These are phyloP conservation scores for Fusarium paranaense DNA, from an alignment of 2,329 filamentous ascomycete species.

Conservation along the genomic window DNA sequence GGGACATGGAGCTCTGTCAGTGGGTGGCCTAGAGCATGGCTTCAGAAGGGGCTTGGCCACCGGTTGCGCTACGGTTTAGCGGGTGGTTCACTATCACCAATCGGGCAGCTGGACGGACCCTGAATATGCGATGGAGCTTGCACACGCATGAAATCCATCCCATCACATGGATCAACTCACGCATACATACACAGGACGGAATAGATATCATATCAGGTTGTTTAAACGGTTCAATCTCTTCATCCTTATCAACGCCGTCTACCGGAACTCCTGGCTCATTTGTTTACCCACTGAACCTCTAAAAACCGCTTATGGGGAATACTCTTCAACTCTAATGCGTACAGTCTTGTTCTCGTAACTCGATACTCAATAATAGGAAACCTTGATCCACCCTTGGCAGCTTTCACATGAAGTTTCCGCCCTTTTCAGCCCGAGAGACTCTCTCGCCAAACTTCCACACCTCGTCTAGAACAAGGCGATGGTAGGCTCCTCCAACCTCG, in stretches of 20 bases:
- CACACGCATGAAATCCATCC: not conserved
- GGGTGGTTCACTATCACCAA: conserved; percentile 10
- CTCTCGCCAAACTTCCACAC: conserved; percentile 82
- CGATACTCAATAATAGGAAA: not conserved
- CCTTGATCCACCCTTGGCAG: conserved; percentile 4
- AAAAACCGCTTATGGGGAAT: not conserved
- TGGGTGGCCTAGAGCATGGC: not conserved
- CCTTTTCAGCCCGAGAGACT: conserved; percentile 51
- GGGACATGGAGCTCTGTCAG: not conserved
- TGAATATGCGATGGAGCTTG: not conserved
- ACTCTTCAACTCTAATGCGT: conserved; percentile 19
- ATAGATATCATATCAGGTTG: not conserved
- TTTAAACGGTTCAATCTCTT: not conserved
- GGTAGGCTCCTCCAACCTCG: conserved; percentile 53
- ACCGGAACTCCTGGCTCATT: not conserved
- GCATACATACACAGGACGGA: not conserved
- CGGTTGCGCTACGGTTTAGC: conserved; percentile 11
- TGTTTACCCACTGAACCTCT: not conserved
- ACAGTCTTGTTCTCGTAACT: conserved; percentile 16
- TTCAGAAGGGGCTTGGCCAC: conserved; percentile 3
- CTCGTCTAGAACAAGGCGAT: conserved; percentile 74
- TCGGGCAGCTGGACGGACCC: conserved; percentile 12
- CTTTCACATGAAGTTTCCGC: conserved; percentile 28
- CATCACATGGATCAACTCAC: not conserved
- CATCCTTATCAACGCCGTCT: conserved; percentile 9